Evolutionary conservation across 371 early-diverging fungal genomes (phyloP).

Genomic region (Coemansia sp.): DNA sequence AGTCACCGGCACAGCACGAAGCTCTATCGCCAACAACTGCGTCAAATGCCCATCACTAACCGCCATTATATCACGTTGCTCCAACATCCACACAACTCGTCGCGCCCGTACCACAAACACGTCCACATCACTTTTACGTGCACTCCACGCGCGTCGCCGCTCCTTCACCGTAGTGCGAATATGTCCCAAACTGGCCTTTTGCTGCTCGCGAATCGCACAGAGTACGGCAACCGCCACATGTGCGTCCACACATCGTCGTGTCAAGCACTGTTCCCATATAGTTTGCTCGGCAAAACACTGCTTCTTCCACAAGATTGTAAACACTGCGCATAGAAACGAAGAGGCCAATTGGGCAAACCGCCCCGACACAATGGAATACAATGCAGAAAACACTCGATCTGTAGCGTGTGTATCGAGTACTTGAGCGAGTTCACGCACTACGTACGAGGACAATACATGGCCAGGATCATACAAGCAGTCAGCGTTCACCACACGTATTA

Average conservation of each 20-base stretch:
- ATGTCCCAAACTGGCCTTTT: background rate
- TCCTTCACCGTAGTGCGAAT: background rate
- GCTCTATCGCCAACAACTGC: conserved; percentile 25
- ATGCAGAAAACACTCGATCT: background rate
- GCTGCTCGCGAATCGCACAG: background rate
- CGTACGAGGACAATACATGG: background rate
- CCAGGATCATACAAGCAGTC: conserved; percentile 6
- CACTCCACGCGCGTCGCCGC: background rate
- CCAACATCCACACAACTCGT: background rate
- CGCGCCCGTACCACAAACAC: background rate
- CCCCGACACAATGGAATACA: background rate
- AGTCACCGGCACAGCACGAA: background rate
- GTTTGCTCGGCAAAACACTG: background rate
- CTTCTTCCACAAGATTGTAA: background rate
- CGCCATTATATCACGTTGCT: background rate
- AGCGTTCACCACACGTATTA: background rate
- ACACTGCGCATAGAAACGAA: background rate
- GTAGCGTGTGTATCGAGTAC: background rate
- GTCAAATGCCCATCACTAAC: conserved; percentile 4
- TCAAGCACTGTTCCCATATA: background rate
- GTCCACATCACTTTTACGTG: background rate
- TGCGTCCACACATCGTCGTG: background rate
- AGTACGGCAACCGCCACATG: background rate
- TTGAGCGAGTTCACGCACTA: background rate
- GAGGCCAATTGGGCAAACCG: background rate